Percentiles rank a stretch among this genome's conserved stretches.
Evolutionary conservation across 345 rosid species (phyloP).

Genomic region (Moringa oleifera): DNA sequence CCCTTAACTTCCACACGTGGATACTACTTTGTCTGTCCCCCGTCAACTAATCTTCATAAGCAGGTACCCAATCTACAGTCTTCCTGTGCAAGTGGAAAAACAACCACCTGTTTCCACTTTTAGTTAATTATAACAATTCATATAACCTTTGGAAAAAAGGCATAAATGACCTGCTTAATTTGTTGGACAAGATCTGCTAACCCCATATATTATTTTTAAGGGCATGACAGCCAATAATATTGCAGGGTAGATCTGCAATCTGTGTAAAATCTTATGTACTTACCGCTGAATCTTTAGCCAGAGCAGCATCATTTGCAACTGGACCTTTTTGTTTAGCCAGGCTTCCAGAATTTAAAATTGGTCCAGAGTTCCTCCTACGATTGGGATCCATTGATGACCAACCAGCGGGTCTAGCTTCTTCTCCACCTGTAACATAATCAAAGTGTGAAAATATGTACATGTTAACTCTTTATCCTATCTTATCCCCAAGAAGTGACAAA

Average conservation of each 20-base stretch:
- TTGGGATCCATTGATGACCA: slow-evolving; percentile 41
- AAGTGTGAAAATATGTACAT: slow-evolving; percentile 11
- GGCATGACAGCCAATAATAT: not conserved
- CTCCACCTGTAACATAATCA: slow-evolving; percentile 25
- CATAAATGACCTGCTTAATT: too few species aligned
- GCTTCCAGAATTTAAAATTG: slow-evolving; percentile 35
- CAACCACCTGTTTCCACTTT: too few species aligned
- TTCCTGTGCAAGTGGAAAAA: too few species aligned
- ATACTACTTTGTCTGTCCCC: too few species aligned
- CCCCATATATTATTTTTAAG: too few species aligned
- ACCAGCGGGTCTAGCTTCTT: slow-evolving; percentile 44
- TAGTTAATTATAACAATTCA: too few species aligned
- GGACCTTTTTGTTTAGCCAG: slow-evolving; percentile 45
- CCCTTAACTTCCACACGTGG: too few species aligned
- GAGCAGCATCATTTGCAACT: slow-evolving; percentile 39
- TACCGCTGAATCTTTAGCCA: slow-evolving; percentile 45
- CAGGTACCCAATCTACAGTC: too few species aligned
- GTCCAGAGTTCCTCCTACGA: slow-evolving; percentile 47
- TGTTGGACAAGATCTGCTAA: too few species aligned
- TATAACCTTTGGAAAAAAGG: too few species aligned
- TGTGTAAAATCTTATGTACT: slow-evolving; percentile 12
- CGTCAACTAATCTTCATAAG: too few species aligned
- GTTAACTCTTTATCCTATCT: not conserved
- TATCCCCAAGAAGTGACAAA: not conserved
- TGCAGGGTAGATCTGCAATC: not conserved